These are phyloP conservation scores for Russula compacta DNA, from an alignment of 768 basidiomycete genomes.

Conservation along the genomic window DNA sequence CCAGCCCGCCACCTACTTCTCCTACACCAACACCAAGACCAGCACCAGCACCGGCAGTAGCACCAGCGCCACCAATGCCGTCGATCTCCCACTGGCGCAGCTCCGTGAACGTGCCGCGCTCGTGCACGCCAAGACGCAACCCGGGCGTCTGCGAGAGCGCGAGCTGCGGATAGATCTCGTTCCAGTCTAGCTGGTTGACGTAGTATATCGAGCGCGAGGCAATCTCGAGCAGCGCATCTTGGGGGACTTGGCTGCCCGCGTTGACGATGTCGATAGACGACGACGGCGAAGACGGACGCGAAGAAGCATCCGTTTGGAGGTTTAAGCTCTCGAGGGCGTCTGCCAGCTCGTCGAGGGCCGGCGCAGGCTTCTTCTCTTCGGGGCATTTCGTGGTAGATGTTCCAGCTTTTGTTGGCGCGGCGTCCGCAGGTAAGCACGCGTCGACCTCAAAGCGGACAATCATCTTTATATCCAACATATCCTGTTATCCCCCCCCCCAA, in stretches of 20 bases:
- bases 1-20: background rate
- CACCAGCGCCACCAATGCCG: background rate
- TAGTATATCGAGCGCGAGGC: conserved; percentile 24
- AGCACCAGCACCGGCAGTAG: background rate
- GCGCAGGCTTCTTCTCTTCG: background rate
- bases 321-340: conserved; percentile 18
- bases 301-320: background rate
- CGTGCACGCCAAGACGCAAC: conserved; percentile 51
- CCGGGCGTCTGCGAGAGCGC: conserved; percentile 60
- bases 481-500: no score
- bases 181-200: conserved; percentile 40
- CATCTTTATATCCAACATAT: conserved; percentile 47
- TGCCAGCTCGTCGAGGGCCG: conserved; percentile 19
- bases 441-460: conserved; percentile 53
- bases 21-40: no score
- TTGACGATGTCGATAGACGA: background rate
- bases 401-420: background rate
- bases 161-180: conserved; percentile 53
- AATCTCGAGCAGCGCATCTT: conserved; percentile 26
- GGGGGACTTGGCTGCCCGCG: conserved; percentile 11
- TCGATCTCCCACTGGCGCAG: conserved; percentile 37
- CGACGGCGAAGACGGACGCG: background rate
- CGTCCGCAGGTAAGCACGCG: conserved; percentile 21
- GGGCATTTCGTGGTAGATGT: background rate
- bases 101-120: conserved; percentile 41